phyloP scores from a whole-genome alignment of 257 asterid species.

The Ehretia macrophylla region DNA sequence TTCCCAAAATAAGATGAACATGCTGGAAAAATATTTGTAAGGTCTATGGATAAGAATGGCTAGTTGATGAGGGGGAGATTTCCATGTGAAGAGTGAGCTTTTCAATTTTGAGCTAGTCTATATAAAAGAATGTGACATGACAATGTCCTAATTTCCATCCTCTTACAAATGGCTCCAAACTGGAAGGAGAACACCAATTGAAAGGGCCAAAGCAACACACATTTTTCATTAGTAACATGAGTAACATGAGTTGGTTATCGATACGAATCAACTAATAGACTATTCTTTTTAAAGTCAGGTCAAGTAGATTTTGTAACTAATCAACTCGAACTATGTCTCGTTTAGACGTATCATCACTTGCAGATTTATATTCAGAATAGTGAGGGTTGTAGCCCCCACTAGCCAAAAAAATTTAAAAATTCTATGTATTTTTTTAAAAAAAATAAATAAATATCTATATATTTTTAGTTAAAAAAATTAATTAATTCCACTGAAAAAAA shows the following conservation, averaged over 20 bases:
- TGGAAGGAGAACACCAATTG: conserved; percentile 3
- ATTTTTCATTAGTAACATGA: conserved; percentile 29
- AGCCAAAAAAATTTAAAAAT: too few relatives aligned
- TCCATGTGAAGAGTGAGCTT: conserved; percentile 31
- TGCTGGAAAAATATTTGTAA: conserved; percentile 28
- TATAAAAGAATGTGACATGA: conserved; percentile 31
- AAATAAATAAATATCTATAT: too few relatives aligned
- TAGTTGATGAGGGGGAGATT: conserved; percentile 16
- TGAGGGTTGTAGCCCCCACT: too few relatives aligned
- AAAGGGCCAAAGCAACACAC: conserved; percentile 20
- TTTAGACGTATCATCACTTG: too few relatives aligned
- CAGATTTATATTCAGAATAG: too few relatives aligned
- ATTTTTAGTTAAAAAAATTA: too few relatives aligned
- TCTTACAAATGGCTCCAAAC: conserved; percentile 22
- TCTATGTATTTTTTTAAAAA: too few relatives aligned
- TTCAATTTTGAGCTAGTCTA: conserved; percentile 4
- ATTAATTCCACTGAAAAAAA: too few relatives aligned
- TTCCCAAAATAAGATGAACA: conserved; percentile 33
- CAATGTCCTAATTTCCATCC: conserved; percentile 46
- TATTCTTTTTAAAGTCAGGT: too few relatives aligned
- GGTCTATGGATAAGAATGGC: conserved; percentile 14
- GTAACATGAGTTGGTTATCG: background rate
- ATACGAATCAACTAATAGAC: too few relatives aligned
- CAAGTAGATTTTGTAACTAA: too few relatives aligned
- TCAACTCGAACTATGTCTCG: too few relatives aligned